phyloP scores from a whole-genome alignment of 1,284 basidiomycete genomes.

The Prillingera fragicola region DNA sequence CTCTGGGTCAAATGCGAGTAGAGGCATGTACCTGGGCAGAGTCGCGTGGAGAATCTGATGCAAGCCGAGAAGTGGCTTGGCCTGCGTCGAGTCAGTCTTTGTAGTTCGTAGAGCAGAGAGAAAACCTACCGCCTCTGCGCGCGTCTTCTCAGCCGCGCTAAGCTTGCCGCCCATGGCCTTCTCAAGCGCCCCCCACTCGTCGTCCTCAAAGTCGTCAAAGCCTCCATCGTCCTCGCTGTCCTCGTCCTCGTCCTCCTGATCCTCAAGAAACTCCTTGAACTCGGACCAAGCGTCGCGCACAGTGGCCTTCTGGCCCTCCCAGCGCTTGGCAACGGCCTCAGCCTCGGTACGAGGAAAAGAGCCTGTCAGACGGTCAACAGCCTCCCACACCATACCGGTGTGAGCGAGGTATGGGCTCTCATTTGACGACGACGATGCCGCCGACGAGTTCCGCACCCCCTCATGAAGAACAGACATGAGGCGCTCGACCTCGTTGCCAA shows the following conservation, averaged over 20 bases:
- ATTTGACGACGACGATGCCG: conserved; percentile 2
- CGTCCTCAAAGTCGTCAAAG: conserved; percentile 24
- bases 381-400: conserved; percentile 41
- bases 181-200: conserved; percentile 36
- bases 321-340: conserved; percentile 25
- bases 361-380: conserved; percentile 24
- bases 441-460: neutral
- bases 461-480: conserved; percentile 25
- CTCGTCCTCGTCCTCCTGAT: conserved; percentile 19
- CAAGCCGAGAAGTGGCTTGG: conserved; percentile 35
- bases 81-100: conserved; percentile 18
- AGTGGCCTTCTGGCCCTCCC: conserved; percentile 30
- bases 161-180: conserved; percentile 23
- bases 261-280: conserved; percentile 40
- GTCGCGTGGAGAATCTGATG: conserved; percentile 38
- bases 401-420: conserved; percentile 34
- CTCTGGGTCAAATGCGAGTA: conserved; percentile 14
- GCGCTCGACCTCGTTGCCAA: conserved; percentile 22
- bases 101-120: neutral
- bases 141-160: conserved; percentile 22
- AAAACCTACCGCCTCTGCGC: conserved; percentile 33
- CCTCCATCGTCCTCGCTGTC: conserved; percentile 15
- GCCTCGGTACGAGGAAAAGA: conserved; percentile 23
- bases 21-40: conserved; percentile 29
- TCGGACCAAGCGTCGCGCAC: conserved; percentile 43